phyloP scores from a whole-genome alignment of 768 basidiomycete species.

The Hortiboletus campestris region DNA sequence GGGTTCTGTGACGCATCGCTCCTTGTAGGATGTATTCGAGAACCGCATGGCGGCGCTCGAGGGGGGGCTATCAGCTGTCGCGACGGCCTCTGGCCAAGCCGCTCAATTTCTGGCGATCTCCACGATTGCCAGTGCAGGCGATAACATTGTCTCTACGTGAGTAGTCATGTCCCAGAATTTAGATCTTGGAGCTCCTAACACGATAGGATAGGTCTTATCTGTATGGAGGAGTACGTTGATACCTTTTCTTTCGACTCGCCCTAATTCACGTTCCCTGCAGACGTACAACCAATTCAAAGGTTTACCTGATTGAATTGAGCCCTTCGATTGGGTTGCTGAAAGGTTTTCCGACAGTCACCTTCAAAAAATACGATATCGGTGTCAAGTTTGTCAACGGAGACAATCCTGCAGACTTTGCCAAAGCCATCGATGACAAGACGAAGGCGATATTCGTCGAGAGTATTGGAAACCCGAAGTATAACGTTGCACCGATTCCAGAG shows the following conservation, averaged over 20 bases:
- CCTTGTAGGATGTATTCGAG: constrained; percentile 68
- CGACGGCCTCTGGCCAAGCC: constrained; percentile 69
- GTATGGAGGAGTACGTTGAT: constrained; percentile 16
- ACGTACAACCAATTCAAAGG: constrained; percentile 24
- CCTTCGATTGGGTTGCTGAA: neutral
- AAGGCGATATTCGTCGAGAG: constrained; percentile 75
- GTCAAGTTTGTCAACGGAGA: constrained; percentile 52
- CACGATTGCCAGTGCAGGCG: constrained; percentile 59
- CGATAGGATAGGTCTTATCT: constrained; percentile 13
- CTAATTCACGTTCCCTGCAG: neutral
- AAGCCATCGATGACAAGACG: constrained; percentile 74
- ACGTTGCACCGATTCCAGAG: constrained; percentile 62
- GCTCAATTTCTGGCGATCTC: constrained; percentile 75
- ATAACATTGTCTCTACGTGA: constrained; percentile 76
- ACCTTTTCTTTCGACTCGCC: neutral
- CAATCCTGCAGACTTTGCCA: constrained; percentile 55
- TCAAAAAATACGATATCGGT: constrained; percentile 12
- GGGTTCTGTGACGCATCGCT: too few relatives aligned
- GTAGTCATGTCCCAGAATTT: constrained; percentile 39
- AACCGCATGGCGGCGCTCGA: constrained; percentile 78
- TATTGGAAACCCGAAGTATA: constrained; percentile 78
- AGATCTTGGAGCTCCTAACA: too few relatives aligned
- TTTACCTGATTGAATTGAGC: neutral
- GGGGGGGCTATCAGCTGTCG: constrained; percentile 74
- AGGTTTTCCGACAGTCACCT: constrained; percentile 10